Percentiles rank a stretch among this genome's conserved stretches.
Conservation (phyloP, 2,329 filamentous ascomycete species). For the Sordariomycetes sp. region DNA sequence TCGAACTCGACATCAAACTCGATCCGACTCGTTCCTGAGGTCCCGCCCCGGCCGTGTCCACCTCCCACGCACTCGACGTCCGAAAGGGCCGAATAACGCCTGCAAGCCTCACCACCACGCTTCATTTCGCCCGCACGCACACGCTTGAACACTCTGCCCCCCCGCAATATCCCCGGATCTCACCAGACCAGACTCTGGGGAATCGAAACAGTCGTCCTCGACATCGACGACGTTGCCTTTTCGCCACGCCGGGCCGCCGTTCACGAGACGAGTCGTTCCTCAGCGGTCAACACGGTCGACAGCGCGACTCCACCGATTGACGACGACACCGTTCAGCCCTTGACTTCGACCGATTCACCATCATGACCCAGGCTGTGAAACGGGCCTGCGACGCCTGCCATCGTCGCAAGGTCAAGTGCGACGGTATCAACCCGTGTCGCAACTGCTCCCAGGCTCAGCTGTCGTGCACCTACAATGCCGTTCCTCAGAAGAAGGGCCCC, state of each 20-base stretch:
- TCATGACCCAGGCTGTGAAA: conserved; percentile 44
- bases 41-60: too few species aligned
- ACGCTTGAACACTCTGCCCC: not conserved
- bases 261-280: not conserved
- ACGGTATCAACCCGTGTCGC: conserved; percentile 60
- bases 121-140: conserved; percentile 7
- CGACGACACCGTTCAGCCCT: not conserved
- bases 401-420: conserved; percentile 66
- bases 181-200: not conserved
- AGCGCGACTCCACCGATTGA: not conserved
- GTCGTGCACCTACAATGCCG: conserved; percentile 64
- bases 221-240: not conserved
- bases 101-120: conserved; percentile 15
- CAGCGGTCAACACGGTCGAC: not conserved
- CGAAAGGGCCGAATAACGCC: conserved; percentile 28
- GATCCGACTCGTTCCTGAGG: too few species aligned
- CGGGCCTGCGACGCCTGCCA: conserved; percentile 66
- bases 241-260: not conserved
- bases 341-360: not conserved
- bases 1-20: too few species aligned
- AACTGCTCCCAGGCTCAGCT: conserved; percentile 61
- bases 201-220: conserved; percentile 1
- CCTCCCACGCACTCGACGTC: too few species aligned
- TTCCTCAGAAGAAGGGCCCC: conserved; percentile 68
- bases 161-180: conserved; percentile 1